phyloP scores from a whole-genome alignment of 306 rosid species.

The Ceratonia siliqua region DNA sequence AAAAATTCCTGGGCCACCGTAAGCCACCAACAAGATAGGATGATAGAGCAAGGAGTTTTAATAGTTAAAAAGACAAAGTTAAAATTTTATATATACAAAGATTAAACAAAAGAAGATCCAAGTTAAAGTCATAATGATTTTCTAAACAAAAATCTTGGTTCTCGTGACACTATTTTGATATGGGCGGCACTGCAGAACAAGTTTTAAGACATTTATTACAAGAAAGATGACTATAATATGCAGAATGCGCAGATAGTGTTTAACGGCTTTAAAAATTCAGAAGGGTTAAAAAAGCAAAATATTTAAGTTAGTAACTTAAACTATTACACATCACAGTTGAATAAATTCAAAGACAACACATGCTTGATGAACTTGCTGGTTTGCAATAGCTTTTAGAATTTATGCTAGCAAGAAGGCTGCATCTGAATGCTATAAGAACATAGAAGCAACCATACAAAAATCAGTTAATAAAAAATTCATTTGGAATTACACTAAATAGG shows the following conservation, averaged over 20 bases:
- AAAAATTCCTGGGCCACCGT: background rate
- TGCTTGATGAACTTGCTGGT: background rate
- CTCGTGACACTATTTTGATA: background rate
- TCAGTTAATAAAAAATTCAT: slow-evolving; percentile 18
- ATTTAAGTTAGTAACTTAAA: background rate
- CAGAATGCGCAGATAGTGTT: background rate
- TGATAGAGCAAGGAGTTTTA: background rate
- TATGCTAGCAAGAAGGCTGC: background rate
- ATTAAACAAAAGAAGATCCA: too few species aligned
- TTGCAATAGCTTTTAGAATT: background rate
- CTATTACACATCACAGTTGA: background rate
- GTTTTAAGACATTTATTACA: background rate
- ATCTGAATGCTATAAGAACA: background rate
- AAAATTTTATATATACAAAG: background rate
- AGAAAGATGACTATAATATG: background rate
- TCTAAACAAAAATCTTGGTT: background rate
- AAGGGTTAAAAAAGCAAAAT: background rate
- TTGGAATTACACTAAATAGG: slow-evolving; percentile 18
- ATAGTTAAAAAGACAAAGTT: background rate
- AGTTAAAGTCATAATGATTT: background rate
- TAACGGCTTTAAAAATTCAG: background rate
- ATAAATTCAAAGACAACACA: background rate
- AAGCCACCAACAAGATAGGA: background rate
- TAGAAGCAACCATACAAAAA: background rate
- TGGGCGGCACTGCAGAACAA: background rate